Evolutionary conservation across 2,329 filamentous ascomycete genomes (phyloP), one percentile per base, ranked within the genome.

Genomic region (Cryphonectria naterciae): DNA sequence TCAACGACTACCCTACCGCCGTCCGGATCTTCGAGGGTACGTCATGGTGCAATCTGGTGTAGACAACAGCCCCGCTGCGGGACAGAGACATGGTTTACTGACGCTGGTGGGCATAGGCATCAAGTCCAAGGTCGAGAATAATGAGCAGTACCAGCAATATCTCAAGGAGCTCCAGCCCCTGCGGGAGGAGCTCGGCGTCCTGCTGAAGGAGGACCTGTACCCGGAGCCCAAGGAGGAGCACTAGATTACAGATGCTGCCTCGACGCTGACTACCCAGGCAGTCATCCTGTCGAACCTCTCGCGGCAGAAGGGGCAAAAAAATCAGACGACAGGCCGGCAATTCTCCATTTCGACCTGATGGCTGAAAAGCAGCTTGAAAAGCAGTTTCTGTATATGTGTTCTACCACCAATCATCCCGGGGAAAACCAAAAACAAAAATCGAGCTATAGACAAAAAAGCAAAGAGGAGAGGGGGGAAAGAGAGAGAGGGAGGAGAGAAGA

Each of bases 61-160:
- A 46, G 4, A 60, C 60, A 39, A 61, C 39, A 17, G 32, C 46
- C 49, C 49, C 54, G 54, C 19, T 25, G 22, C 35, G 22, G n/a
- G 25, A 22, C 46, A 32, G 25, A 17, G 22, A 32, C 43, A 28
- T 28, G 7, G 15, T 49, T 46, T 49, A 61, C 61, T 64, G n/a
- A 61, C 28, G 15, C 41, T 39, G 22, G 25, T 63, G 39, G 52
- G 25, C 70, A 74, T 75, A 97, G 95, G 95, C 80, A 92, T 99
- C 89, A 98, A 97, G 87, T 93, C 94, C 85, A 99, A 99, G 91
- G 96, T 98, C 77, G 96, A 99, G 90, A 99, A 97, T 90, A 92
- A 94, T 85, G 89, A 90, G 80, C 96, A 99, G 87, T 99, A 99
- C 87, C 89, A 98, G 80, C 92, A 97, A 87, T 98, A 97, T 85